Base-by-base conservation (phyloP, 176 grass and related monocot genomes). In the Bothriochloa decipiens region DNA sequence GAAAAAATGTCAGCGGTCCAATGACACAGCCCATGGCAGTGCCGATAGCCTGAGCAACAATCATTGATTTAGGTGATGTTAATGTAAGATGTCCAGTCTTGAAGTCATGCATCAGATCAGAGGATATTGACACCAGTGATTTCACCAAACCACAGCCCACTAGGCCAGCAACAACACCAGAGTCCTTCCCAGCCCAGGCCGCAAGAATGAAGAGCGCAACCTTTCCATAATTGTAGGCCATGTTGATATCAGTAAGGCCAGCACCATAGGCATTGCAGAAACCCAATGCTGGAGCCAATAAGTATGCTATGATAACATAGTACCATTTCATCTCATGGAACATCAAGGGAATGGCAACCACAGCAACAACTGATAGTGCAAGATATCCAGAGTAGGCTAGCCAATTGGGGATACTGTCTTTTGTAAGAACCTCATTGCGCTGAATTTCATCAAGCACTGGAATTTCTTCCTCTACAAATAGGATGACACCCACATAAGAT, bases 211-310 rank as follows among this genome's bases (percentile, higher is more conserved):
- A 99, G 41, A 99, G 91, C 3, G 88, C 83, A 36, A 99, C 88
- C 75, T 99, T 99, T 67, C 93, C 93, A 84, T 99, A 99, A 69
- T 96, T 99, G 65, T 99, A 99, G 60, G 96, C 96, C 96, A 99
- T 96, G 79, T 95, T 95, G 25, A 99, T 99, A 68, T 99, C 96
- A 18, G 96, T 99, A 68, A 99, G 93, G 11, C 96, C 96, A 4
- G 96, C 82, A 4, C 96, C 96, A 55, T 99, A 99, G 46, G 96
- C 96, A 36, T 99, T 99, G 84, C 96, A 99, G 86, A 99, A 99
- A 33, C 96, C 91, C n/a, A 99, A 85, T 27, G 91, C 82, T 12
- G 96, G 96, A 29, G 96, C 96, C 35, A 99, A 77, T 77, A 94
- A 49, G 63, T 99, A 99, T 36, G 96, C 91, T 76, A 99, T 87